These are phyloP conservation scores for Nitzschia sp. DNA, from an alignment of 108 stramenopile genomes.

Conservation along the genomic window DNA sequence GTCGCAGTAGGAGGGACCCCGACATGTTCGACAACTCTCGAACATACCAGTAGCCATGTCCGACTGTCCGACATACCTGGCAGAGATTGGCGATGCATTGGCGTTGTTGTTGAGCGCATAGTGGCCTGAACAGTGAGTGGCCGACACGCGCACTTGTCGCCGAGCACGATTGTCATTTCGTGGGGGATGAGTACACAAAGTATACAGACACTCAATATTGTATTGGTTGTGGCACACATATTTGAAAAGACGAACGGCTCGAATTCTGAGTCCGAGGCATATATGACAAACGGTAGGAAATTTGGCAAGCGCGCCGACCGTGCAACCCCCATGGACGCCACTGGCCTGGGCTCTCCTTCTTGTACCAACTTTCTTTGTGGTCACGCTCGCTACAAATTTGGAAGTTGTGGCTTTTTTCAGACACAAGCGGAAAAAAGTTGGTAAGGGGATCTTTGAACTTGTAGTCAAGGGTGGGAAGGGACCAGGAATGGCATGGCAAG, in stretches of 20 bases:
- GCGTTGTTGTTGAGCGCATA: background rate
- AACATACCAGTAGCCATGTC: too few relatives aligned
- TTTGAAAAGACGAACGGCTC: too few relatives aligned
- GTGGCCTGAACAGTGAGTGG: background rate
- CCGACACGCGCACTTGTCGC: background rate
- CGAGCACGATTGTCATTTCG: conserved; percentile 4
- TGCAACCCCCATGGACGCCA: background rate
- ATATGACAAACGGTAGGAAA: background rate
- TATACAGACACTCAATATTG: too few relatives aligned
- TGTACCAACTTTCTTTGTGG: background rate
- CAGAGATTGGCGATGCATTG: background rate
- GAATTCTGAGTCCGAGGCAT: too few relatives aligned
- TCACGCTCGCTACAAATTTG: conserved; percentile 4
- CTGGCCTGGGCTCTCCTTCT: background rate
- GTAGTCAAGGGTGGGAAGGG: background rate
- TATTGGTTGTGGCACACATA: too few relatives aligned
- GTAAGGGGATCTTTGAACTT: background rate
- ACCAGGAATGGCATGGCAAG: background rate
- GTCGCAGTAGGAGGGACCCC: too few relatives aligned
- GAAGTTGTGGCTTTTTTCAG: background rate
- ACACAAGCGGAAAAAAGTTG: background rate
- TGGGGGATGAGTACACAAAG: too few relatives aligned
- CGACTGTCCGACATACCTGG: too few relatives aligned
- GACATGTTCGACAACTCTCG: too few relatives aligned
- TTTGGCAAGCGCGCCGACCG: background rate